Evolutionary conservation across 2,329 filamentous ascomycete genomes (phyloP).

Genomic region (Colletotrichum nymphaeae): DNA sequence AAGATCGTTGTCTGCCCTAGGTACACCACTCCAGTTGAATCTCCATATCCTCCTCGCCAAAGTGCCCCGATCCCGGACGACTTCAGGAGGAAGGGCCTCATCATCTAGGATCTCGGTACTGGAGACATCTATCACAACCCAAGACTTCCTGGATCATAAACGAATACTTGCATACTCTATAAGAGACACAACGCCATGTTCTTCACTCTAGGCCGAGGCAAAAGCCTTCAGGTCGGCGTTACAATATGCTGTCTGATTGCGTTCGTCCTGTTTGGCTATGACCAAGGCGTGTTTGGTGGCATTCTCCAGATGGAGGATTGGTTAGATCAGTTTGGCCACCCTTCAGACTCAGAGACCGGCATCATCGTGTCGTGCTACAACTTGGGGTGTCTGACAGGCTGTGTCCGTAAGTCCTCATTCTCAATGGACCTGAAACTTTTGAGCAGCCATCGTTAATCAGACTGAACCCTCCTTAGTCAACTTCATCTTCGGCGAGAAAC

Average conservation of each 20-base stretch:
- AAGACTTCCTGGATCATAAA: no score
- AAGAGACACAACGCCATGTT: background rate
- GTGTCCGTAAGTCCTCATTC: slow-evolving; percentile 36
- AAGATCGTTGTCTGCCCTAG: background rate
- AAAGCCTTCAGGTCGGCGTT: slow-evolving; percentile 10
- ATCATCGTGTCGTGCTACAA: slow-evolving; percentile 49
- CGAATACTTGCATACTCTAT: no score
- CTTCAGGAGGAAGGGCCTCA: no score
- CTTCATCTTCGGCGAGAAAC: slow-evolving; percentile 46
- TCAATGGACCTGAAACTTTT: fast-evolving
- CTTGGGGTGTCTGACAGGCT: slow-evolving; percentile 56
- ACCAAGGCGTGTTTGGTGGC: slow-evolving; percentile 59
- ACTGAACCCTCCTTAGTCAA: background rate
- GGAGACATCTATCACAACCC: no score
- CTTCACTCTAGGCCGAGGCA: slow-evolving; percentile 22
- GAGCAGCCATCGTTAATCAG: background rate
- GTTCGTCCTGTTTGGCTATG: slow-evolving; percentile 55
- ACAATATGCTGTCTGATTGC: slow-evolving; percentile 31
- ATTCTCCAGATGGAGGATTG: slow-evolving; percentile 59
- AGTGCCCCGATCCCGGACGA: no score
- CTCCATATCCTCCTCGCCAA: background rate
- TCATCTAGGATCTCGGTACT: no score
- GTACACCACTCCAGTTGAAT: background rate
- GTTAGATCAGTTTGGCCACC: slow-evolving; percentile 41
- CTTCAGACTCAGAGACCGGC: slow-evolving; percentile 42